Evolutionary conservation across 495 filamentous ascomycete genomes (phyloP).

Genomic region (Cryomyces antarcticus): DNA sequence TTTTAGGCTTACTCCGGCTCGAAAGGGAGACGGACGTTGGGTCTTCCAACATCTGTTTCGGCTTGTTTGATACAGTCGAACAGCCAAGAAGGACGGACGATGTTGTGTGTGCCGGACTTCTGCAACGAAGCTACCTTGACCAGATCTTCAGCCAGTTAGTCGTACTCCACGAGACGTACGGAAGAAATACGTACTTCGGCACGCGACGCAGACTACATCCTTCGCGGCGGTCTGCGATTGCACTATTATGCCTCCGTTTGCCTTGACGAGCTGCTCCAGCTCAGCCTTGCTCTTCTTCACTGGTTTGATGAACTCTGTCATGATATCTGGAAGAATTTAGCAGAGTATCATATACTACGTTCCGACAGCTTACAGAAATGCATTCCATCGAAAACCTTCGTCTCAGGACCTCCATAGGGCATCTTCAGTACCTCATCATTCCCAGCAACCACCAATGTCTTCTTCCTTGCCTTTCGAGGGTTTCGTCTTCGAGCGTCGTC

Average conservation of each 20-base stretch:
- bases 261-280: constrained; percentile 72
- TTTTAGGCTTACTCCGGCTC: constrained; percentile 34
- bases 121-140: constrained; percentile 73
- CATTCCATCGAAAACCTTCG: constrained; percentile 48
- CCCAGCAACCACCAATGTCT: constrained; percentile 55
- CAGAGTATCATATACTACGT: constrained; percentile 6
- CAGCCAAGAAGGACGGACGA: constrained; percentile 68
- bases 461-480: constrained; percentile 41
- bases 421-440: constrained; percentile 28
- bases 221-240: constrained; percentile 44
- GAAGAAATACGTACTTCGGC: constrained; percentile 28
- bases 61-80: constrained; percentile 56
- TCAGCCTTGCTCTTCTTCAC: constrained; percentile 56
- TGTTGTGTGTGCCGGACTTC: constrained; percentile 43
- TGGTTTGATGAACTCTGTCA: constrained; percentile 37
- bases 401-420: constrained; percentile 34
- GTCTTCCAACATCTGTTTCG: constrained; percentile 36
- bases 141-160: constrained; percentile 18
- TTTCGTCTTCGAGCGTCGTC: constrained; percentile 34
- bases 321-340: constrained; percentile 26
- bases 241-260: constrained; percentile 65
- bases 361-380: constrained; percentile 49
- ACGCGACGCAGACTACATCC: constrained; percentile 52
- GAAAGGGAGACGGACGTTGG: constrained; percentile 41
- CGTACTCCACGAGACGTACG: background rate